These are phyloP conservation scores for Toxicodendron radicans DNA, from an alignment of 345 rosid genomes.

Conservation along the genomic window DNA sequence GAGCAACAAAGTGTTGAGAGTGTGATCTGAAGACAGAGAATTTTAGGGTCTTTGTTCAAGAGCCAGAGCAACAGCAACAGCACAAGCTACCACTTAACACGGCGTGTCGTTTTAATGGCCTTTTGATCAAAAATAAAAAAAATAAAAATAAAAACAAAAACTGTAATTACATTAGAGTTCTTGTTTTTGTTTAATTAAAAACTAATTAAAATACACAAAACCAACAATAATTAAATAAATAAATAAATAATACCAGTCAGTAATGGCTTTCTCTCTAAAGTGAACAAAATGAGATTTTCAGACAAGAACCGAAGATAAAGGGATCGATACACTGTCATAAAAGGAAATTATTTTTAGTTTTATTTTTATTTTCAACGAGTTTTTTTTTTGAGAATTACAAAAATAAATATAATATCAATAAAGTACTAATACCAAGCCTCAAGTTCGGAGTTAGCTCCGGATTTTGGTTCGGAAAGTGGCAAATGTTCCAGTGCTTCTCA, in stretches of 20 bases:
- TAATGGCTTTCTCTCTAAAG: not conserved
- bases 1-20: constrained; percentile 14
- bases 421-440: constrained; percentile 17
- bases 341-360: not conserved
- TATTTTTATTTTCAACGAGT: constrained; percentile 9
- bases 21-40: constrained; percentile 40
- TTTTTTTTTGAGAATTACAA: not conserved
- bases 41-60: constrained; percentile 36
- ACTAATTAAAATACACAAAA: not conserved
- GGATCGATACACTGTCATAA: constrained; percentile 26
- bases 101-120: constrained; percentile 25
- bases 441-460: constrained; percentile 33
- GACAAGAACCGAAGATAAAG: constrained; percentile 42
- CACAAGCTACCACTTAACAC: constrained; percentile 10
- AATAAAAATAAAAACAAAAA: not conserved
- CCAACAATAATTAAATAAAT: not conserved
- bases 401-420: not conserved
- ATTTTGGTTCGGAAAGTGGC: not conserved
- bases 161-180: not conserved
- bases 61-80: not conserved
- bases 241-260: not conserved
- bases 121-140: constrained; percentile 10
- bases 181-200: not conserved
- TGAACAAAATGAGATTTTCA: constrained; percentile 23
- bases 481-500: not conserved